Base-by-base conservation (phyloP, 2,329 filamentous ascomycete genomes). In the Pseudogymnoascus sp. region DNA sequence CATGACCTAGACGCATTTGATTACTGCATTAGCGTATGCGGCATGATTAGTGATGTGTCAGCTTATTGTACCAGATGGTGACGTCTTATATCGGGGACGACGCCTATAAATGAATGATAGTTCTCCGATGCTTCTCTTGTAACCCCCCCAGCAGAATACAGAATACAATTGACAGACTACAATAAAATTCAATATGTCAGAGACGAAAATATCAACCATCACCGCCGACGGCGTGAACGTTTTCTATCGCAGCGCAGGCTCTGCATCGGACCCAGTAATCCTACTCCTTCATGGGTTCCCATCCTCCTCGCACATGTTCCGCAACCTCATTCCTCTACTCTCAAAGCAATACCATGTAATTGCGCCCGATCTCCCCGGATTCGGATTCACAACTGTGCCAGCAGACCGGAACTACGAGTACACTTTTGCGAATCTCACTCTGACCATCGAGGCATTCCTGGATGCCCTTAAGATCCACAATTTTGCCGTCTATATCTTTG, bases 401-500 rank as follows among this genome's bases (percentile, higher is more conserved):
- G 66, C 67, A 0, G 43, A 16, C 43, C 24, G 7, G 10, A 71
- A 74, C 60, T 86, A 81, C 75, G 69, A 69, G 6, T 83, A 85
- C 75, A 83, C 78, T 12, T 87, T 87, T 66, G 79, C 76, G 56
- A 79, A 76, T 69, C 71, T 87, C 5, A 73, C 82, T 35, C 70
- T 62, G 5, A 81, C 79, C 1, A 74, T 83, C 37, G 74, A 73
- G 8, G 76, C 76, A 6, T 85, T 85, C 68, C 70, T 84, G 11
- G 75, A 79, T 37, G 74, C 75, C 0, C 72, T 86, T 7, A 64
- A 73, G 2, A 74, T 86, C 37, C 65, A 68, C 12, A 77, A 76
- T 33, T 85, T 81, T 72, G 78, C 80, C 12, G 72, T 84, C 28
- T 88, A 86, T 71, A 78, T 87, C 65, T 87, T 87, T 70, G 84